These are phyloP conservation scores for Excoecaria cochinchinensis DNA, from an alignment of 345 rosid genomes.

Conservation along the genomic window DNA sequence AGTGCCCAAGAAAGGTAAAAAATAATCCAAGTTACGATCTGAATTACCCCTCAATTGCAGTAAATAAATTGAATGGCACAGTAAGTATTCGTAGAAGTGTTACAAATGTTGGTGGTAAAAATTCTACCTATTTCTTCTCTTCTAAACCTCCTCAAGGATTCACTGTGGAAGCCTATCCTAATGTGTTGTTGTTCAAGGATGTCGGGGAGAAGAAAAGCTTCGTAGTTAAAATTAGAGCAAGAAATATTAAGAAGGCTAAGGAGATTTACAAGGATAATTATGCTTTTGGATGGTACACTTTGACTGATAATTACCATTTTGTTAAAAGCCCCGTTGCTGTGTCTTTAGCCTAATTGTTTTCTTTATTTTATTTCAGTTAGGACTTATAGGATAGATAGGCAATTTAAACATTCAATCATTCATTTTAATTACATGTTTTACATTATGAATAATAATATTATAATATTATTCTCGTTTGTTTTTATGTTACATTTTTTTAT, in stretches of 20 bases:
- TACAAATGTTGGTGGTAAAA: conserved; percentile 57
- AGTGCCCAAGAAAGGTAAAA: conserved; percentile 37
- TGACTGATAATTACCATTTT: conserved; percentile 50
- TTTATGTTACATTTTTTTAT: too few species aligned
- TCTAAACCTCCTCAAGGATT: conserved; percentile 50
- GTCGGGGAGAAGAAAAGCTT: conserved; percentile 58
- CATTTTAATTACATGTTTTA: too few species aligned
- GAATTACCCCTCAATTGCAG: conserved; percentile 64
- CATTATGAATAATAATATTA: too few species aligned
- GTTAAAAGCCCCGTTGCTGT: conserved; percentile 74
- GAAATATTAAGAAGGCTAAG: neutral
- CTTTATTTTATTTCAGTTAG: neutral
- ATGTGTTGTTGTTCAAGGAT: conserved; percentile 39
- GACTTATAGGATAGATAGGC: too few species aligned
- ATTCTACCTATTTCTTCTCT: conserved; percentile 40
- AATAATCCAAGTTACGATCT: conserved; percentile 38
- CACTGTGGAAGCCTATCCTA: conserved; percentile 46
- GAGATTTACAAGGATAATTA: conserved; percentile 35
- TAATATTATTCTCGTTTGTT: too few species aligned
- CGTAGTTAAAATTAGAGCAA: conserved; percentile 35
- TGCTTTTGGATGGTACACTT: conserved; percentile 73
- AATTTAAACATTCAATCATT: too few species aligned
- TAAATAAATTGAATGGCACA: conserved; percentile 41
- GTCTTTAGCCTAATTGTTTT: conserved; percentile 37
- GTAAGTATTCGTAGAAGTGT: conserved; percentile 53